Base-by-base conservation (phyloP, 1,284 basidiomycete species). In the Pterulicium gracile region DNA sequence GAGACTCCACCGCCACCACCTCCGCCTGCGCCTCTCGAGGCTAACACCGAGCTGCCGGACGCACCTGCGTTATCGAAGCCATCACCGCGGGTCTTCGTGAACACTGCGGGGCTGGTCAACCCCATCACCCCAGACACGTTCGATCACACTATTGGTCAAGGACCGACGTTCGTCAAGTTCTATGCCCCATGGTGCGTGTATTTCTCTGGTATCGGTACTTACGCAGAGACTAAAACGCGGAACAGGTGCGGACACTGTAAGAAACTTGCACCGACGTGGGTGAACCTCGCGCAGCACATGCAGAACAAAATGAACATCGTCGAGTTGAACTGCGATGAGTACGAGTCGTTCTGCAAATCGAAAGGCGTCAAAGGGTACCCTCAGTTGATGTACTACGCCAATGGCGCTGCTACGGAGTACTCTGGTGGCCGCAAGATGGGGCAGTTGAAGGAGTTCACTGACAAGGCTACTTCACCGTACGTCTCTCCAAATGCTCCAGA, bases 181-280 rank as follows among this genome's bases (percentile, higher is more conserved):
- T 95, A 76, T 58, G 91, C 90, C 0, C 92, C 92, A 0, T 94
- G 91, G 91, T 79, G 55, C 36, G 67, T 59, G 36, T 17, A 7
- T 39, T 34, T 43, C 40, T 19, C 34, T 32, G 19, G 1, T 7
- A 41, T 42, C 18, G 19, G 21, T 35, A 3, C 39, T 46, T 20
- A 51, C 23, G 42, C 43, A 1, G 42, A 12, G 14, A n/a, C n/a
- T n/a, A n/a, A n/a, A n/a, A n/a, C n/a, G n/a, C 20, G 17, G 1
- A 21, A 18, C 44, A 75, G 78, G 79, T 94, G 91, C 60, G 83
- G 86, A 1, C 92, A 95, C 66, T 94, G 91, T 73, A 92, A 93
- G 67, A 87, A 88, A 56, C 73, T 94, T 1, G 85, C 87, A 0
- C 90, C 91, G 0, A 69, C 67, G 0, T 95, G 90, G 83, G 68